These are phyloP conservation scores for Solanum ossicruentum DNA, from an alignment of 257 asterid species.

Conservation along the genomic window DNA sequence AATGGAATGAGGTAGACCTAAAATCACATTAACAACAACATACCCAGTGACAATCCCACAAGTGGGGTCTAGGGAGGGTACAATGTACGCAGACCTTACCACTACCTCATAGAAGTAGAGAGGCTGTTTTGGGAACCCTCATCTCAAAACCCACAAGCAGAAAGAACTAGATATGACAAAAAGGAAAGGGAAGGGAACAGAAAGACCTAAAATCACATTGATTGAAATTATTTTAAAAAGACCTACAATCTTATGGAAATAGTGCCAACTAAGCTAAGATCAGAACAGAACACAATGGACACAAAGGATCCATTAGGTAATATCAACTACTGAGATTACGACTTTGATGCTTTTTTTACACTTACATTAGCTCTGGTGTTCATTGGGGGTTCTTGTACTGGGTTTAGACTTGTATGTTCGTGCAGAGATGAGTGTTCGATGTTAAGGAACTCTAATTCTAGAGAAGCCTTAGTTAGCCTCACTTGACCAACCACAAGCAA, in stretches of 20 bases:
- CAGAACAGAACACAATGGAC: not conserved
- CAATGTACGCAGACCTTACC: too few species aligned
- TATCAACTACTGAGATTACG: not conserved
- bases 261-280: not conserved
- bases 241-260: not conserved
- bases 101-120: too few species aligned
- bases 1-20: not conserved
- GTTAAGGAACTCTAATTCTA: not conserved
- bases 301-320: not conserved
- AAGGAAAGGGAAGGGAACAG: too few species aligned
- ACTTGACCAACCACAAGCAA: not conserved
- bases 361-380: not conserved
- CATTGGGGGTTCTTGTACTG: not conserved
- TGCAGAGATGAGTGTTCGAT: not conserved
- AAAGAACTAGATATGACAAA: too few species aligned
- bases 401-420: not conserved
- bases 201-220: not conserved
- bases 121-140: too few species aligned
- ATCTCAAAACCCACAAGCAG: too few species aligned
- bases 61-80: too few species aligned
- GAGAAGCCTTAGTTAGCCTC: not conserved
- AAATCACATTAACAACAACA: too few species aligned
- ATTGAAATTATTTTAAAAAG: not conserved
- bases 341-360: not conserved
- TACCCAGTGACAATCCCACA: too few species aligned